A percentile compares a stretch with the other conserved stretches of the same genome.
Evolutionary conservation across 2,329 filamentous ascomycete species (phyloP).

Genomic region (Aspergillus ochraceoroseus): DNA sequence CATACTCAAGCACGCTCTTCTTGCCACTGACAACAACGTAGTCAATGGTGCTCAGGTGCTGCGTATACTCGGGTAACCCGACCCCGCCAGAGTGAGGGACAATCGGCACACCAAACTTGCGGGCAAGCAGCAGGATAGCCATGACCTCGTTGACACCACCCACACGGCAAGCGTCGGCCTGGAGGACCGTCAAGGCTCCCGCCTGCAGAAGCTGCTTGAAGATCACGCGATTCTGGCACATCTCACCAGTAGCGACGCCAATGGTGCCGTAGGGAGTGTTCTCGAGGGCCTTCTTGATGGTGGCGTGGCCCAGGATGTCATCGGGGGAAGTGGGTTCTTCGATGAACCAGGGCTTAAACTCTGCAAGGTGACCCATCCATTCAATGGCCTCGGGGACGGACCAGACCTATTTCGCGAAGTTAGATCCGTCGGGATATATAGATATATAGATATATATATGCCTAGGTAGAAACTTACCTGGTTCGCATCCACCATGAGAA

Average conservation of each 20-base stretch:
- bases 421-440: background rate
- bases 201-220: slow-evolving; percentile 85
- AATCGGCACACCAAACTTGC: slow-evolving; percentile 65
- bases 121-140: slow-evolving; percentile 78
- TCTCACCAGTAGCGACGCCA: slow-evolving; percentile 85
- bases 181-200: slow-evolving; percentile 79
- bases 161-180: slow-evolving; percentile 84
- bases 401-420: slow-evolving; percentile 57
- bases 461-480: slow-evolving; percentile 50
- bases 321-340: slow-evolving; percentile 90
- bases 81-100: slow-evolving; percentile 88
- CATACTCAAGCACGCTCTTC: slow-evolving; percentile 79
- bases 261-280: slow-evolving; percentile 54
- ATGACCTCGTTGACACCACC: slow-evolving; percentile 89
- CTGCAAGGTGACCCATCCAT: slow-evolving; percentile 75
- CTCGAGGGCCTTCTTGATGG: slow-evolving; percentile 72
- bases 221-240: slow-evolving; percentile 91
- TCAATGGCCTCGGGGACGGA: slow-evolving; percentile 81
- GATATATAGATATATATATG: background rate
- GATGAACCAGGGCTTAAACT: slow-evolving; percentile 84
- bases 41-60: slow-evolving; percentile 87
- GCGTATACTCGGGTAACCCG: slow-evolving; percentile 87
- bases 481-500: slow-evolving; percentile 91
- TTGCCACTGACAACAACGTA: slow-evolving; percentile 82
- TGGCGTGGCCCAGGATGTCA: slow-evolving; percentile 82